Evolutionary conservation across 371 early-diverging fungal genomes (phyloP), one percentile per base, ranked within the genome.

Genomic region (Mucor circinelloides): DNA sequence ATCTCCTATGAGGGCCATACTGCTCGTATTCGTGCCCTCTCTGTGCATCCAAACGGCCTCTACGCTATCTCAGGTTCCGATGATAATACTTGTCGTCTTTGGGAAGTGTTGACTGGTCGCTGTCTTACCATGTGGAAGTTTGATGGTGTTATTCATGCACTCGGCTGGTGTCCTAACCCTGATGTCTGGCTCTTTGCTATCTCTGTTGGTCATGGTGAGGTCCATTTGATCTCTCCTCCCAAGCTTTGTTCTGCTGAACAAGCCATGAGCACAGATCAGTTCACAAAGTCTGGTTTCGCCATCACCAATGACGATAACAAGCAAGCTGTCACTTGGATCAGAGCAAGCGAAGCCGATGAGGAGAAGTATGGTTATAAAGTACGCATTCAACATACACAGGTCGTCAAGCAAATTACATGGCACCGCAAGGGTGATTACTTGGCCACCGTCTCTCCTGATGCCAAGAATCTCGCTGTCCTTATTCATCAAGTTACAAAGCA

Each of bases 361-460:
- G 72, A 68, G 34, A 82, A 78, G 50, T 80, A 81, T 30, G 90
- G 89, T 25, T 86, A 74, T 66, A 85, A 83, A 63, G 77, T 84
- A 17, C 77, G 77, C 58, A 72, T 87, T 34, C 79, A 77, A 52
- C 85, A 86, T 34, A 70, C 70, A 59, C 80, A 91, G 75, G 74
- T 77, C n/a, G 90, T 96, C 30, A 92, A 91, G 65, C 85, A 90
- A 58, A 79, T 98, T 30, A 85, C 88, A 31, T 99, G 99, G 99
- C 99, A 99, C 79, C 87, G 94, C 62, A 94, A 93, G 78, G 99
- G 99, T 67, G 97, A 99, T 77, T 98, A 99, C 77, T 89, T 98
- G 76, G 89, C 94, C 4, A 91, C 94, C 8, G 90, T 96, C 9
- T 84, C 91, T 1, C 90, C 96, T 5, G 93, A 87, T 38, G 85